Evolutionary conservation across 139 green algal species (phyloP), one percentile per base, ranked within the genome.

Genomic region (Ettlia oleoabundans): DNA sequence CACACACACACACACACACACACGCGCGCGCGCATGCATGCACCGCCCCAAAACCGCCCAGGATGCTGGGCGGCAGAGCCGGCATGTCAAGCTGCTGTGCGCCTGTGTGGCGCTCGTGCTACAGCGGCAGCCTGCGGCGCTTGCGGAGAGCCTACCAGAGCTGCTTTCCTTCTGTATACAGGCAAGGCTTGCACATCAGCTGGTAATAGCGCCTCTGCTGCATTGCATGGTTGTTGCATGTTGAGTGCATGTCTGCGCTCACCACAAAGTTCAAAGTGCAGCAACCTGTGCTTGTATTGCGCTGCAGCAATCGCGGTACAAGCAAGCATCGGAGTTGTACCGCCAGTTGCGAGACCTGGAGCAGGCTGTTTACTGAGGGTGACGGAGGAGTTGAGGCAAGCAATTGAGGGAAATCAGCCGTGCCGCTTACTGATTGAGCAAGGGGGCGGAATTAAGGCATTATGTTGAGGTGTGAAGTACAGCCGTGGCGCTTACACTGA

Each of bases 231-330:
- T n/a, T n/a, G n/a, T n/a, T n/a, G n/a, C n/a, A n/a, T n/a, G n/a
- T n/a, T n/a, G n/a, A n/a, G n/a, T n/a, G n/a, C n/a, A n/a, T n/a
- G n/a, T n/a, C n/a, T n/a, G n/a, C n/a, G n/a, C n/a, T n/a, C n/a
- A n/a, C n/a, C n/a, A n/a, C n/a, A n/a, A n/a, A n/a, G n/a, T n/a
- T n/a, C n/a, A n/a, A n/a, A n/a, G n/a, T 58, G 47, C 47, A 58
- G 47, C 47, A 15, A 58, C 30, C 63, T 4, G 24, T n/a, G 5
- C 55, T 28, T 26, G 32, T 21, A 32, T 2, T n/a, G 10, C 21
- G 40, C 73, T 66, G 73, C 53, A 80, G 73, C 73, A 80, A 80
- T 80, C 73, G 51, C 52, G 73, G 53, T 28, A 80, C 73, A 80
- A 80, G 73, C 73, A 22, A n/a, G 73, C 73, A 1, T 51, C 73